Percentiles rank a stretch among this genome's conserved stretches.
These are phyloP conservation scores for Uncinocarpus reesii DNA, from an alignment of 2,329 filamentous ascomycete genomes.

Conservation along the genomic window DNA sequence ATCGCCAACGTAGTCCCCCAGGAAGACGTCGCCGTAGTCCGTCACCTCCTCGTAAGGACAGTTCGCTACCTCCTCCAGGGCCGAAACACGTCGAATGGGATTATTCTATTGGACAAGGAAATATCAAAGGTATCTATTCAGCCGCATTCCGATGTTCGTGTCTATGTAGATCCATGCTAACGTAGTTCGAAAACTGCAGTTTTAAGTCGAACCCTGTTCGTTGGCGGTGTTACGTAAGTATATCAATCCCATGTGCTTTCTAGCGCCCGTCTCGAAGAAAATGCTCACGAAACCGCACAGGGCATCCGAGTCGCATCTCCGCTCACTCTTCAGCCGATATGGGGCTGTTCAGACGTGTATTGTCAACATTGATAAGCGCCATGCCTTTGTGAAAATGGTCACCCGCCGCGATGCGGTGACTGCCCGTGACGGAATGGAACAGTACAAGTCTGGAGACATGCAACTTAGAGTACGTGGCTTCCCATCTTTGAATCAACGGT, in stretches of 20 bases:
- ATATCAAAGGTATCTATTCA: constrained; percentile 57
- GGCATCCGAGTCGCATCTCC: constrained; percentile 69
- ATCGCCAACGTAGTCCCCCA: constrained; percentile 78
- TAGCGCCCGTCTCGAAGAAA: constrained; percentile 7
- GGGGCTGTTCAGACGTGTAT: constrained; percentile 94
- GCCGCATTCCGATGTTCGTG: neutral
- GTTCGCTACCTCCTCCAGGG: constrained; percentile 37
- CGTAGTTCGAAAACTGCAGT: constrained; percentile 41
- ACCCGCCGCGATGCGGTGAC: constrained; percentile 71
- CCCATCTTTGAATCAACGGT: neutral
- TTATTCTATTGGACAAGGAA: constrained; percentile 57
- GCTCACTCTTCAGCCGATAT: constrained; percentile 66
- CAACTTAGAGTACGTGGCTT: constrained; percentile 55
- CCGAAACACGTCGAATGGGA: constrained; percentile 77
- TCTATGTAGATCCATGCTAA: constrained; percentile 12
- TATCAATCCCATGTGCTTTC: neutral
- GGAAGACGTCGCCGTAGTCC: constrained; percentile 57
- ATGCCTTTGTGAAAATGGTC: constrained; percentile 98
- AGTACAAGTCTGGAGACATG: constrained; percentile 59
- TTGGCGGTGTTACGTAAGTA: constrained; percentile 82
- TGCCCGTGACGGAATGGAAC: constrained; percentile 83
- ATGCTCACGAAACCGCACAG: constrained; percentile 35
- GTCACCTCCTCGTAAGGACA: constrained; percentile 42
- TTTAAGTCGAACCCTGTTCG: constrained; percentile 86
- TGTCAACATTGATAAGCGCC: constrained; percentile 93